Evolutionary conservation across 306 rosid species (phyloP).

Genomic region (Vicia faba): DNA sequence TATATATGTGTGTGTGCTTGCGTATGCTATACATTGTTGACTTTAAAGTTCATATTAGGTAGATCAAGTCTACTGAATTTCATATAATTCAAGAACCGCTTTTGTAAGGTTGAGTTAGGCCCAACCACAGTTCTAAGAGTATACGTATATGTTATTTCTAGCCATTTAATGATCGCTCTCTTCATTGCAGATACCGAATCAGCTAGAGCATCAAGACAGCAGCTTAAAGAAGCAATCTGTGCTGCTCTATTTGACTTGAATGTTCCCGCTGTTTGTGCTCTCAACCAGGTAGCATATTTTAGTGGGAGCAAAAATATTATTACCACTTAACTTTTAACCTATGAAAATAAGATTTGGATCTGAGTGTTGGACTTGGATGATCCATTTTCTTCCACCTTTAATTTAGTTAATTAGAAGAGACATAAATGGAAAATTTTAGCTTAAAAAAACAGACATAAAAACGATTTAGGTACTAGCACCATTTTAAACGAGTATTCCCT

Average conservation of each 20-base stretch:
- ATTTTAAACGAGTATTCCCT: background rate
- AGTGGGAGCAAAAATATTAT: background rate
- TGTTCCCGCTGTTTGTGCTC: conserved; percentile 88
- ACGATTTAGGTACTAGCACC: conserved; percentile 3
- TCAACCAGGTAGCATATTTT: conserved; percentile 69
- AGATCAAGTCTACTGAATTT: conserved; percentile 7
- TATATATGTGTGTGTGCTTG: background rate
- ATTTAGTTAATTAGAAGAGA: conserved; percentile 24
- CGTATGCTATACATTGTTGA: background rate
- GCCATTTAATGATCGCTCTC: background rate
- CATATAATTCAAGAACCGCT: background rate
- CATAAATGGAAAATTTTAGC: background rate
- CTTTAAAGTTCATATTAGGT: background rate
- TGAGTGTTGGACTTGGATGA: conserved; percentile 20
- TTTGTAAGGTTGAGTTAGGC: no score
- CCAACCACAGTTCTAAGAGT: no score
- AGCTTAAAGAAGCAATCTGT: conserved; percentile 79
- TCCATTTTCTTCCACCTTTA: conserved; percentile 20
- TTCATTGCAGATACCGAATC: conserved; percentile 71
- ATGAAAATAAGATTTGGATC: conserved; percentile 14
- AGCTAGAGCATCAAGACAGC: conserved; percentile 79
- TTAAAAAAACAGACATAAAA: background rate
- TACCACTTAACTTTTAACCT: background rate
- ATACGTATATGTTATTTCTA: conserved; percentile 1
- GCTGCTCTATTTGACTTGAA: conserved; percentile 76